Conservation (phyloP, 2,329 filamentous ascomycete genomes). For the Colletotrichum tabaci region DNA sequence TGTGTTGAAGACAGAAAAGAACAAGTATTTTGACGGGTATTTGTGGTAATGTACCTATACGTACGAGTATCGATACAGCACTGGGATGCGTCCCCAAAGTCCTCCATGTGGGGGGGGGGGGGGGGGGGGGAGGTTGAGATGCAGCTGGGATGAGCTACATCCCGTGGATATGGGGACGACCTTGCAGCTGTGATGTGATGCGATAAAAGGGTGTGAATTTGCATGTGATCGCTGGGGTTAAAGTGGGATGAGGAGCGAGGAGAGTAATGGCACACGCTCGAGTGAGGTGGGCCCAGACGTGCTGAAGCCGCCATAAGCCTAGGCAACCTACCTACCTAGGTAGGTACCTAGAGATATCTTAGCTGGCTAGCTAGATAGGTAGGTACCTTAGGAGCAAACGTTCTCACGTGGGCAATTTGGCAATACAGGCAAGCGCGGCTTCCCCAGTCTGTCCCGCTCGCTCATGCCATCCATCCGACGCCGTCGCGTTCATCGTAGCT, state of each 20-base stretch:
- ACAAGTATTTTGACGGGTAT: not conserved
- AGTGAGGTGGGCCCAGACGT: not conserved
- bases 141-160: slow-evolving; percentile 2
- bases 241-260: not conserved
- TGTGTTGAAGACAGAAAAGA: too few species aligned
- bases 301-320: too few species aligned
- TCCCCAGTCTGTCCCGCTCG: not conserved
- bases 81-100: not conserved
- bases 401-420: not conserved
- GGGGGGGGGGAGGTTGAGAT: not conserved
- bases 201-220: slow-evolving; percentile 1
- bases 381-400: not conserved
- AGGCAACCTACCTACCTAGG: not conserved
- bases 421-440: not conserved
- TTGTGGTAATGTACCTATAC: not conserved
- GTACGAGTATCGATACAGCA: too few species aligned
- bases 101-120: not conserved
- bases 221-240: slow-evolving; percentile 36
- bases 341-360: not conserved
- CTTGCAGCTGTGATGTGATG: not conserved
- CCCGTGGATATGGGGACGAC: not conserved
- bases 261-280: not conserved
- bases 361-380: not conserved
- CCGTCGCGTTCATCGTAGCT: not conserved
- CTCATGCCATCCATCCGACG: not conserved